Base-by-base conservation (phyloP, 768 basidiomycete genomes). In the Tricholoma sp. region DNA sequence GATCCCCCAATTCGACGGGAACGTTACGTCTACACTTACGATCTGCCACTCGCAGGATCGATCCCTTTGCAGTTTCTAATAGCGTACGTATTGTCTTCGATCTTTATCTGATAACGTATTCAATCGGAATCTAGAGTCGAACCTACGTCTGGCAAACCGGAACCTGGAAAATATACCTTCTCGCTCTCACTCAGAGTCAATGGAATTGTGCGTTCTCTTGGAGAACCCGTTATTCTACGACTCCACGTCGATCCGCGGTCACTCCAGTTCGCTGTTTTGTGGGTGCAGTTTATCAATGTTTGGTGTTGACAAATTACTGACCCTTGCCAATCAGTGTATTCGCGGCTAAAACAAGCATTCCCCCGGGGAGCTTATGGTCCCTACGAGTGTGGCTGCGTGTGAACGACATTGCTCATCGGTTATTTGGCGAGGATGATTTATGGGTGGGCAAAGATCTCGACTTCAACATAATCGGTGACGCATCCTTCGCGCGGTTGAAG, bases 401-500 rank as follows among this genome's bases (percentile, higher is more conserved):
- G 5, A 78, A 78, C 31, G 76, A 73, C n/a, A 69, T 83, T 35
- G 83, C 87, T 56, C 86, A 86, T 58, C 79, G 84, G 34, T 55
- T 88, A 45, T 88, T 88, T 62, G 77, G 78, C 34, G 82, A 83
- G 18, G 83, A 85, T 61, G 82, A 85, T 24, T 64, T 88, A 24
- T 87, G 84, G 84, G 70, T 87, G 11, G 85, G 83, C 16, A 82
- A 74, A 63, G 84, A 88, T 63, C 83, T 83, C 4, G 84, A 88
- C 63, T 87, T 88, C 64, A 67, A 71, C 45, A 71, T 79, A 1
- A 80, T 88, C 43, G 70, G 72, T 18, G 79, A 86, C 46, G 83
- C 82, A 9, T 79, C 80, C 1, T 82, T 84, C 63, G 81, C 83
- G 39, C 67, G 76, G 32, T 67, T 81, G 58, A 80, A 75, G 59